These are phyloP conservation scores for Pelargonium cotyledonis DNA, from an alignment of 441 rosid species.

Conservation along the genomic window DNA sequence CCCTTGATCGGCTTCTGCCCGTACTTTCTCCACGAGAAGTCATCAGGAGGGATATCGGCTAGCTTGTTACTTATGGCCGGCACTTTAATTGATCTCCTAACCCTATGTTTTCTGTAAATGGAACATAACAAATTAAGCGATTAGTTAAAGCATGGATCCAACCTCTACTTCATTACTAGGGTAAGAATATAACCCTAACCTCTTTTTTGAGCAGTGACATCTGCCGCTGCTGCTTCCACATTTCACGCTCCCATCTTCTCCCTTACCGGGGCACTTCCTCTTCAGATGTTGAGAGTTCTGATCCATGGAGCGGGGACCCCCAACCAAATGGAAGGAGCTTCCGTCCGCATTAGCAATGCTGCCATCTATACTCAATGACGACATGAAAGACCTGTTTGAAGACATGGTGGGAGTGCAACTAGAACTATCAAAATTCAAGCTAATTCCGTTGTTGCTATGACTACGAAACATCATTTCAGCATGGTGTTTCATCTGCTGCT, in stretches of 20 bases:
- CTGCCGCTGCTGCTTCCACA: constrained; percentile 44
- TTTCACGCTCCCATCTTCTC: constrained; percentile 60
- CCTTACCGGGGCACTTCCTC: constrained; percentile 56
- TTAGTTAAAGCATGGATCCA: not conserved
- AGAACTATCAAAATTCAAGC: constrained; percentile 55
- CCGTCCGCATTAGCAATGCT: constrained; percentile 57
- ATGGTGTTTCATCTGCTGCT: constrained; percentile 55
- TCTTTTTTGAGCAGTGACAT: constrained; percentile 77
- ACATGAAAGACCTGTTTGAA: constrained; percentile 58
- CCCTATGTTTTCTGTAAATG: constrained; percentile 55
- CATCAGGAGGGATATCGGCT: constrained; percentile 79
- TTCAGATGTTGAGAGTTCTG: constrained; percentile 57
- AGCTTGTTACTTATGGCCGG: constrained; percentile 77
- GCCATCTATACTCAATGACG: constrained; percentile 68
- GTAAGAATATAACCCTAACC: constrained; percentile 30
- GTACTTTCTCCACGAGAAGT: constrained; percentile 76
- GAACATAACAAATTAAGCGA: constrained; percentile 11
- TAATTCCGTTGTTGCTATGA: constrained; percentile 58
- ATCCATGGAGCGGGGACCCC: constrained; percentile 48
- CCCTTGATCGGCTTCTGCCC: constrained; percentile 85
- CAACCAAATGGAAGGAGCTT: constrained; percentile 48
- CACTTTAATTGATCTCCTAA: constrained; percentile 63
- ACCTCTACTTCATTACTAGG: not conserved
- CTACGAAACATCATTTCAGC: constrained; percentile 56
- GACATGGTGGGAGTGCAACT: constrained; percentile 71